Evolutionary conservation across 164 flowering plant species (phyloP).

Genomic region (Piper betle): DNA sequence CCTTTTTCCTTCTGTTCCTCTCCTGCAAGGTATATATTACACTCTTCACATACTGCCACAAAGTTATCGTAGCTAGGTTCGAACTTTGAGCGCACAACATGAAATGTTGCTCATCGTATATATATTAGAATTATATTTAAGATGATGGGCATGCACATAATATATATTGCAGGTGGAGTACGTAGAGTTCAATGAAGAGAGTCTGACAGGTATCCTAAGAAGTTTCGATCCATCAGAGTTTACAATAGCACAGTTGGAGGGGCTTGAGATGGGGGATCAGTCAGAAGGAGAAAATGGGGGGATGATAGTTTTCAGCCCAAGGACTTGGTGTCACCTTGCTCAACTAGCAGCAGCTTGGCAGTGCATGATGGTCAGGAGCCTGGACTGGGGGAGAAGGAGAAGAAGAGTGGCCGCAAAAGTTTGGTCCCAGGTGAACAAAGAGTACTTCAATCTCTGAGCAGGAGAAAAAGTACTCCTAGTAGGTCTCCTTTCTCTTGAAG

Average conservation of each 20-base stretch:
- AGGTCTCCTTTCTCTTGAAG: constrained; percentile 66
- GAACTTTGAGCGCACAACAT: background rate
- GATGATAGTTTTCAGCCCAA: constrained; percentile 18
- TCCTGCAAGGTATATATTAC: constrained; percentile 70
- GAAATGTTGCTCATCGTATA: background rate
- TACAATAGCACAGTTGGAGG: constrained; percentile 47
- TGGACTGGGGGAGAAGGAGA: constrained; percentile 21
- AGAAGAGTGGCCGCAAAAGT: constrained; percentile 15
- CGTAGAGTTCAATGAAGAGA: constrained; percentile 45
- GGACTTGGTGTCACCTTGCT: constrained; percentile 31
- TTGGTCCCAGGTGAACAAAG: constrained; percentile 26
- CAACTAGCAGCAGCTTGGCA: constrained; percentile 10
- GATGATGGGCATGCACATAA: background rate
- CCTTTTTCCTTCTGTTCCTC: constrained; percentile 80
- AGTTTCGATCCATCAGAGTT: constrained; percentile 45
- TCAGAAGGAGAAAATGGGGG: constrained; percentile 23
- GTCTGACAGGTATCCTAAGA: constrained; percentile 41
- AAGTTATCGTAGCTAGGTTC: background rate
- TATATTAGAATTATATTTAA: background rate
- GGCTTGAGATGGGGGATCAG: constrained; percentile 29
- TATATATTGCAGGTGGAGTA: constrained; percentile 48
- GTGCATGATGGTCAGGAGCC: constrained; percentile 3
- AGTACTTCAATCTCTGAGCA: constrained; percentile 32
- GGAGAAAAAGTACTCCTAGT: constrained; percentile 85
- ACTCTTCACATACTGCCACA: background rate